These are phyloP conservation scores for Citrus medica DNA, from an alignment of 345 rosid genomes.

Conservation along the genomic window DNA sequence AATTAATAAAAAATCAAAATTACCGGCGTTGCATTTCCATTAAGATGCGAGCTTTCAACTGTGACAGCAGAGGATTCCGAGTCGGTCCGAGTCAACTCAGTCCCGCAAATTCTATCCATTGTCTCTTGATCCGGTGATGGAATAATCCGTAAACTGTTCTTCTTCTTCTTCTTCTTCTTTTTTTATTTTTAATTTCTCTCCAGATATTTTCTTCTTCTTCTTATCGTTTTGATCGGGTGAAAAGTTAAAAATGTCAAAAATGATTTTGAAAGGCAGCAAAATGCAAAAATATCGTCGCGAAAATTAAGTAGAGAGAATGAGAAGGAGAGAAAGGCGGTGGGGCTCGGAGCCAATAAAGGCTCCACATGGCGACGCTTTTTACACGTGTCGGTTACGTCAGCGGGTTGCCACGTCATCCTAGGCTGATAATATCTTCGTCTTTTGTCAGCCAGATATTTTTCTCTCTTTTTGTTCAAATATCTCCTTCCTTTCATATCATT, in stretches of 20 bases:
- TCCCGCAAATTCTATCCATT: conserved; percentile 14
- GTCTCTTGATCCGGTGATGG: conserved; percentile 32
- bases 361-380: conserved; percentile 67
- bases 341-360: conserved; percentile 22
- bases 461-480: too few relatives aligned
- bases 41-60: conserved; percentile 19
- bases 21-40: conserved; percentile 32
- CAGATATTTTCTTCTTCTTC: background rate
- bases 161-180: background rate
- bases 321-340: conserved; percentile 3
- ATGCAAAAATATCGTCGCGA: background rate
- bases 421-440: conserved; percentile 41
- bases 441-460: conserved; percentile 43
- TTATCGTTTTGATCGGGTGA: background rate
- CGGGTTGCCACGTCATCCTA: conserved; percentile 35
- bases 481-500: background rate
- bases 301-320: conserved; percentile 15
- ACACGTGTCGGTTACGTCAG: conserved; percentile 35
- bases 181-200: background rate
- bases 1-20: background rate
- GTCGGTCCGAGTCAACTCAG: conserved; percentile 30
- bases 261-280: background rate
- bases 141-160: conserved; percentile 6
- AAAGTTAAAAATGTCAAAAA: conserved; percentile 3
- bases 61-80: conserved; percentile 42